Evolutionary conservation across 1,284 basidiomycete species (phyloP), one percentile per base, ranked within the genome.

Genomic region (Leccinum ponderosum): DNA sequence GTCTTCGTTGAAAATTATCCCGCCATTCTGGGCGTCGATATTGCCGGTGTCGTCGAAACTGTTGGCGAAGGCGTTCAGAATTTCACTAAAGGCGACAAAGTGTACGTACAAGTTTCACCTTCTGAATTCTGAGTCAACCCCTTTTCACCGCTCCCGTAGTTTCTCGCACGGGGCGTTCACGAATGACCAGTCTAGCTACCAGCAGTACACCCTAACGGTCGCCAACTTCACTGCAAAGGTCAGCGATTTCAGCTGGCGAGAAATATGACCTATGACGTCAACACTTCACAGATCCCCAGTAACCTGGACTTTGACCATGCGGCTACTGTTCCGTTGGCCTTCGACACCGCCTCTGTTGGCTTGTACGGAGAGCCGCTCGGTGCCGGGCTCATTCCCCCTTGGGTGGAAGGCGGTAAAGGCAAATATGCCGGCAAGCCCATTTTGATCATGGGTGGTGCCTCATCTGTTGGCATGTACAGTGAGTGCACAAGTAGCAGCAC

Each of bases 11-110:
- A 68, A 1, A 50, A 67, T 0, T 80, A 68, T 59, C 78, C 77
- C 4, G 68, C 75, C 5, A 64, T 78, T 29, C 62, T 82, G 33
- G 84, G 83, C 17, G 72, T 71, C n/a, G 84, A 85, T 63, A 75
- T 77, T 59, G 73, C 76, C 5, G 84, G 84, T 3, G 69, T 74
- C 2, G 77, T 85, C 25, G 77, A 78, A 51, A 69, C 71, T 33
- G 68, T 81, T 27, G 81, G 80, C 11, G 65, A 72, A 27, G 76
- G 74, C 5, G 75, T 78, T 1, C 60, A 66, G 4, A 64, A 66
- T 33, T 71, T 77, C 57, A 62, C 67, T 17, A 73, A 76, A 31
- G 83, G 83, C 29, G 78, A 82, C 60, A 73, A 73, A 55, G 79
- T 82, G 76, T 77, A 62, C 20, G 69, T 29, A 7, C 9, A 27